Evolutionary conservation across 1,139 yeast species (phyloP).

Genomic region (Candida glucosophila): DNA sequence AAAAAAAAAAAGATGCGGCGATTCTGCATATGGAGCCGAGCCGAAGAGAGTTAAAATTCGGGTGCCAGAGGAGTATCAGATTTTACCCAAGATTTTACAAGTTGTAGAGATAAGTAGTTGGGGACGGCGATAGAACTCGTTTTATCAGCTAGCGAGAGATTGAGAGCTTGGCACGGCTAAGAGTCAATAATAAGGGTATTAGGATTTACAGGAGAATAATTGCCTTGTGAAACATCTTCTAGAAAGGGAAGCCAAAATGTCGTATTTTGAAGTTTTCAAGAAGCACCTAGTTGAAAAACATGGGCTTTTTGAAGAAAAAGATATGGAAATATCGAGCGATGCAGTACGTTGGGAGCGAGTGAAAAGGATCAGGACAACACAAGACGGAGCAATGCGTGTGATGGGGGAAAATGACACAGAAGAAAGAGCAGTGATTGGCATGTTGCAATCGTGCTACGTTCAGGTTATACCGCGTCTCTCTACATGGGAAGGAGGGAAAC

Average conservation of each 20-base stretch:
- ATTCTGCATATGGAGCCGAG: no score
- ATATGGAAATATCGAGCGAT: constrained; percentile 31
- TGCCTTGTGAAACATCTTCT: no score
- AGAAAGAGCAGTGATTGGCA: constrained; percentile 25
- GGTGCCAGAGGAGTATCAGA: no score
- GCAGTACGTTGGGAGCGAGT: constrained; percentile 30
- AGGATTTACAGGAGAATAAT: no score
- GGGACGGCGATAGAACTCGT: no score
- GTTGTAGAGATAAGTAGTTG: no score
- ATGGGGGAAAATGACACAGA: constrained; percentile 23
- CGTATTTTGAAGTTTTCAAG: constrained; percentile 19
- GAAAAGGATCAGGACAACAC: constrained; percentile 24
- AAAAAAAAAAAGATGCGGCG: no score
- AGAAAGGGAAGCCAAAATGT: constrained; percentile 11
- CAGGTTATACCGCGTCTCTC: constrained; percentile 25
- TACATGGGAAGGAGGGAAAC: constrained; percentile 1
- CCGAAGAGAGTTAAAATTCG: no score
- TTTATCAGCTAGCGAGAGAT: no score
- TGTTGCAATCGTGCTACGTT: constrained; percentile 34
- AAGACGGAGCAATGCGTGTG: constrained; percentile 28
- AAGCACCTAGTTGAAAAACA: constrained; percentile 24
- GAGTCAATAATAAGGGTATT: no score
- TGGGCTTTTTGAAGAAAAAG: constrained; percentile 28
- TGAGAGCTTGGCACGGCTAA: no score
- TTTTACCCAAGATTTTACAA: no score